These are phyloP conservation scores for Senecio squalidus DNA, from an alignment of 140 eudicot species.

Conservation along the genomic window DNA sequence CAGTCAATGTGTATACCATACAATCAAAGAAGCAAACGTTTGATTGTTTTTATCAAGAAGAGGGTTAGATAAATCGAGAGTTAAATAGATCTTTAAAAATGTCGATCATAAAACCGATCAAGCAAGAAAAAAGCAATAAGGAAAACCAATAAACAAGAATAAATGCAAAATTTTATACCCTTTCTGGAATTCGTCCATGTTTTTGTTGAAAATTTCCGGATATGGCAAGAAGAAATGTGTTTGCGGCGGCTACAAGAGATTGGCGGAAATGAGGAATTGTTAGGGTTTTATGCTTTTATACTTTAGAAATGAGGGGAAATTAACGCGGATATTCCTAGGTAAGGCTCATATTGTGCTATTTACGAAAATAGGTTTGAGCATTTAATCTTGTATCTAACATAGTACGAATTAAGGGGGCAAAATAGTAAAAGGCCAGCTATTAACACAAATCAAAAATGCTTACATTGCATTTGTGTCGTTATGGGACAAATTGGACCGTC, in stretches of 20 bases:
- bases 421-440: slow-evolving; percentile 9
- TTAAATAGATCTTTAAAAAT: background rate
- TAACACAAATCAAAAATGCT: background rate
- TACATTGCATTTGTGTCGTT: background rate
- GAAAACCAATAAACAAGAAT: background rate
- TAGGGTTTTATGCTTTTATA: slow-evolving; percentile 17
- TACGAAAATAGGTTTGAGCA: background rate
- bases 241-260: background rate
- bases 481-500: background rate
- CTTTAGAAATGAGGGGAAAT: slow-evolving; percentile 1
- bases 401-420: background rate
- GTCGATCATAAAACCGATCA: slow-evolving; percentile 2
- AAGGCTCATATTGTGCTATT: background rate
- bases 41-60: no score
- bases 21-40: background rate
- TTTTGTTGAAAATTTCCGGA: background rate
- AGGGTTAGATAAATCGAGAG: no score
- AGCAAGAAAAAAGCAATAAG: background rate
- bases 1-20: background rate
- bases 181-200: slow-evolving; percentile 1
- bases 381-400: background rate
- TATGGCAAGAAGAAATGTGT: background rate
- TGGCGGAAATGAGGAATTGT: background rate
- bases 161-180: background rate
- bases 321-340: background rate